A percentile compares a stretch with the other conserved stretches of the same genome.
Conservation (phyloP, 441 rosid genomes). For the Adansonia gregorii region DNA sequence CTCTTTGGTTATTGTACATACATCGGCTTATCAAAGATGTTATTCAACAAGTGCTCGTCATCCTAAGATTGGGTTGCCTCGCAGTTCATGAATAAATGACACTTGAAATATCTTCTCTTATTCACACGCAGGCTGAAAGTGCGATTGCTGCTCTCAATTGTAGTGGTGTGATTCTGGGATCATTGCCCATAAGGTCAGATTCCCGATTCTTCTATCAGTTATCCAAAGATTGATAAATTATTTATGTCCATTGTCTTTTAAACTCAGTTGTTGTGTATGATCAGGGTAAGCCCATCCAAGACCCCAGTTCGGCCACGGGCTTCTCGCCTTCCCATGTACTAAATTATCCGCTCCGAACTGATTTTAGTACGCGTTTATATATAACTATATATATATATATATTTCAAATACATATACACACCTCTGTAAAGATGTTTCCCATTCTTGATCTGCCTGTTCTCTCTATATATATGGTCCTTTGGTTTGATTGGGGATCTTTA, state of each 20-base stretch:
- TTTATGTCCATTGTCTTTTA: not conserved
- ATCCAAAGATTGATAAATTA: not conserved
- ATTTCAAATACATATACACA: constrained; percentile 32
- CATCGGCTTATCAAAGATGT: not conserved
- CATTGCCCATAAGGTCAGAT: constrained; percentile 77
- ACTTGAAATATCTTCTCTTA: not conserved
- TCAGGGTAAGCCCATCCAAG: constrained; percentile 87
- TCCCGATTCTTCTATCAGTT: constrained; percentile 17
- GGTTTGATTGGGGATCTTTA: constrained; percentile 31
- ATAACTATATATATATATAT: constrained; percentile 29
- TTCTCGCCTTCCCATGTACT: constrained; percentile 58
- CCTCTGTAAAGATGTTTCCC: constrained; percentile 57
- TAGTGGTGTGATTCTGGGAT: constrained; percentile 80
- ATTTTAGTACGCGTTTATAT: constrained; percentile 38
- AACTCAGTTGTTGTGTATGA: constrained; percentile 19
- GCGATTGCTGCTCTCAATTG: constrained; percentile 89
- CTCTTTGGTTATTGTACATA: not conserved
- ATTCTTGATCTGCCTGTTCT: constrained; percentile 36
- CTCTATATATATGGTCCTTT: constrained; percentile 27
- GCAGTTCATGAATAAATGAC: not conserved
- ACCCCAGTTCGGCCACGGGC: constrained; percentile 81
- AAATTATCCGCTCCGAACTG: constrained; percentile 30
- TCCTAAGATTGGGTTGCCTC: not conserved
- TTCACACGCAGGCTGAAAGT: constrained; percentile 72
- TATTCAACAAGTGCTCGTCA: not conserved